Evolutionary conservation across 495 filamentous ascomycete genomes (phyloP), one percentile per base, ranked within the genome.

Genomic region (Penicillium egyptiacum): DNA sequence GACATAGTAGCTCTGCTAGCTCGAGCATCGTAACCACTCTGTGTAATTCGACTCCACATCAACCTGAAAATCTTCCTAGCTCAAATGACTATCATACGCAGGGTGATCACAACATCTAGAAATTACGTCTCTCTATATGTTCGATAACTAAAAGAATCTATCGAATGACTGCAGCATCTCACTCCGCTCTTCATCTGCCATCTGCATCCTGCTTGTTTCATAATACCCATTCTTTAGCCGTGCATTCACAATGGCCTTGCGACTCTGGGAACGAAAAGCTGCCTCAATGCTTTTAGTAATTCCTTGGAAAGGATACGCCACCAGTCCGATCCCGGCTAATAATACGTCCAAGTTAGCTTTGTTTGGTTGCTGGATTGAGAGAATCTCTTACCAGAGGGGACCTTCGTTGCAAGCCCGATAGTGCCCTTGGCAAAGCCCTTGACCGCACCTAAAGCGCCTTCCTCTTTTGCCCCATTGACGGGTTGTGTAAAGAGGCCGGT

Each of bases 401-500:
- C 60, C 68, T 92, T 92, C 4, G 91, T 75, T 5, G 90, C 78
- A 20, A 91, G 81, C 0, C 90, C 88, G 1, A 86, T 85, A 1
- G 90, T 61, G 2, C 91, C 90, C 77, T 88, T 92, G 1, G 28
- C 44, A 19, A 47, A 47, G 3, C 90, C 90, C 57, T 78, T 81
- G 3, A 84, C 62, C 30, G 83, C 82, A 0, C 89, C 90, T 0
- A 80, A 60, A 5, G 80, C 55, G 4, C 86, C 86, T 3, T 80
- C 76, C 4, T 83, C 75, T 23, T 78, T 77, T 3, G 81, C 84
- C 1, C 87, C 90, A 2, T 76, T 75, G 45, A 82, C 70, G 0
- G 90, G 91, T 23, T 89, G 82, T 2, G 72, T 73, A 8, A 90
- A 76, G 4, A 95, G 64, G 0, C 89, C 91, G 0, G 86, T 87